Conservation (phyloP, 2,329 filamentous ascomycete genomes). For the Talaromyces sp. region DNA sequence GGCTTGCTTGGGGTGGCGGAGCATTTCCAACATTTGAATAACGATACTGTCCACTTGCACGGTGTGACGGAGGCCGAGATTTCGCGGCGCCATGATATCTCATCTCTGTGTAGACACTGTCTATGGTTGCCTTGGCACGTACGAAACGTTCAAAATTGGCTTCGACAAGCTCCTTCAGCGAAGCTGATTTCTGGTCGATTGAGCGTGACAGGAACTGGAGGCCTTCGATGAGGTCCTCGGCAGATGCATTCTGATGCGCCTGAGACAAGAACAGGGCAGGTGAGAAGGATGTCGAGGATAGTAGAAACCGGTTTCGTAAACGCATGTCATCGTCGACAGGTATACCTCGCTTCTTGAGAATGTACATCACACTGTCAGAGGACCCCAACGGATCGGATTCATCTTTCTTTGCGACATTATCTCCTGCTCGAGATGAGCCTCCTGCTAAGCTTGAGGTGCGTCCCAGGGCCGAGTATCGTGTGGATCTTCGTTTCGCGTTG, state of each 20-base stretch:
- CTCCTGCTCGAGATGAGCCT: conserved; percentile 64
- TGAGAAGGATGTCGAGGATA: conserved; percentile 94
- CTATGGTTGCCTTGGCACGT: conserved; percentile 92
- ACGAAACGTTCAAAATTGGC: conserved; percentile 99
- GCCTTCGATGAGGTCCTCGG: conserved; percentile 72
- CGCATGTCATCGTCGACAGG: conserved; percentile 78
- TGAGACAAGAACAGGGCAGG: conserved; percentile 88
- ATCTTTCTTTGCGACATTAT: conserved; percentile 80
- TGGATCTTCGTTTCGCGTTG: conserved; percentile 48
- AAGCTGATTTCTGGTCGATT: conserved; percentile 96
- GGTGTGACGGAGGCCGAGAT: conserved; percentile 49
- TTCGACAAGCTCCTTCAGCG: conserved; percentile 91
- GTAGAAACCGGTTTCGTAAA: conserved; percentile 82
- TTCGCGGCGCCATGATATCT: conserved; percentile 60
- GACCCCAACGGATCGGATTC: conserved; percentile 90
- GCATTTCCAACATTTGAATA: conserved; percentile 40
- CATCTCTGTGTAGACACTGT: conserved; percentile 99
- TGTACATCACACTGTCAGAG: conserved; percentile 77
- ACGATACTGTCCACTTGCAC: conserved; percentile 58
- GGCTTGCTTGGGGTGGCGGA: conserved; percentile 33
- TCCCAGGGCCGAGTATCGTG: conserved; percentile 79
- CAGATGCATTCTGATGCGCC: conserved; percentile 81
- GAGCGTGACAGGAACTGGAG: conserved; percentile 82
- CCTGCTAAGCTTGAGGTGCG: conserved; percentile 64
- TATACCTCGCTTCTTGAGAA: conserved; percentile 70